A percentile compares a stretch with the other conserved stretches of the same genome.
phyloP scores from a whole-genome alignment of 805 yeast genomes.

The Metschnikowia lachancei region DNA sequence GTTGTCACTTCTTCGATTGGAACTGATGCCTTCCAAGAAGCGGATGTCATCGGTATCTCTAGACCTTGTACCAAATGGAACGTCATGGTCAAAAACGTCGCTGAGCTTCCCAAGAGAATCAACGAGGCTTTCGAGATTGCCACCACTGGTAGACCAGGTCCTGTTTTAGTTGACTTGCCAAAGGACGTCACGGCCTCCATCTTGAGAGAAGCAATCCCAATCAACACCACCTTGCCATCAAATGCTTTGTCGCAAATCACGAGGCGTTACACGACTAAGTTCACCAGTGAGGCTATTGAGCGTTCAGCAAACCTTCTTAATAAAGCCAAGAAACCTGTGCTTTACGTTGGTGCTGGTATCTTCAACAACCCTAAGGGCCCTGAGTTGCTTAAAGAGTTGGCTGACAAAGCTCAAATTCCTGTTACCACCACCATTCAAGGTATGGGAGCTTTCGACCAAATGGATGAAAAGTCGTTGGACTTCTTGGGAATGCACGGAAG shows the following conservation, averaged over 20 bases:
- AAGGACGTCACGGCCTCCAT: slow-evolving; percentile 96
- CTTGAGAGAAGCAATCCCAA: slow-evolving; percentile 81
- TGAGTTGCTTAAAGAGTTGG: slow-evolving; percentile 67
- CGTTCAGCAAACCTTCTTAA: slow-evolving; percentile 79
- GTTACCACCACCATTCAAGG: slow-evolving; percentile 96
- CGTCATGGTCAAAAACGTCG: slow-evolving; percentile 93
- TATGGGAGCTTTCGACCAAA: slow-evolving; percentile 91
- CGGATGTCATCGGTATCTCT: slow-evolving; percentile 95
- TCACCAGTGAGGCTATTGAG: slow-evolving; percentile 68
- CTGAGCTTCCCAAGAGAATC: slow-evolving; percentile 91
- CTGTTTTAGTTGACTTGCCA: slow-evolving; percentile 95
- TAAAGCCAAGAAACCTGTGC: slow-evolving; percentile 79
- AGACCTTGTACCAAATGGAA: slow-evolving; percentile 99
- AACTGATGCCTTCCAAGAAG: slow-evolving; percentile 99
- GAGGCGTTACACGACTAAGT: slow-evolving; percentile 64
- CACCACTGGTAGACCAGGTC: slow-evolving; percentile 95
- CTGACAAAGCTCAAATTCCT: slow-evolving; percentile 89
- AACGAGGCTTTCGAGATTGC: slow-evolving; percentile 99
- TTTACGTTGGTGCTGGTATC: slow-evolving; percentile 92
- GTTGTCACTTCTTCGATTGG: slow-evolving; percentile 95
- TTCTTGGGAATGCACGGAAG: slow-evolving; percentile 99
- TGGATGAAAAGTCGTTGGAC: slow-evolving; percentile 84
- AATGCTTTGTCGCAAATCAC: slow-evolving; percentile 69
- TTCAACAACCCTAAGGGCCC: slow-evolving; percentile 81
- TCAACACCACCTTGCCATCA: slow-evolving; percentile 71